phyloP scores from a whole-genome alignment of 2,329 filamentous ascomycete species.

The Trematosphaeria pertusa region DNA sequence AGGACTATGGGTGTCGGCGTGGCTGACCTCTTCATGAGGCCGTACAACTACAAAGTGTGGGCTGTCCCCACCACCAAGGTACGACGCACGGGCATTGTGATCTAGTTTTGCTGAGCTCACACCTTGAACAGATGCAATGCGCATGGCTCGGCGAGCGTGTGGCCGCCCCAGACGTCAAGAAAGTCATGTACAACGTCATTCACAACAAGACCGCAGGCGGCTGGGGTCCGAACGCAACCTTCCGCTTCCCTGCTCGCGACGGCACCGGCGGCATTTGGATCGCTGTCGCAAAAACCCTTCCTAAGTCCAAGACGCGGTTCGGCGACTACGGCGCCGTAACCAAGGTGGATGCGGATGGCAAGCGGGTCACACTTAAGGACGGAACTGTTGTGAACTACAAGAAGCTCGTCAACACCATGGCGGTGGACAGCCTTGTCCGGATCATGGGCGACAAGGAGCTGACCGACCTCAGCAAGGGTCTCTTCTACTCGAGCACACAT shows the following conservation, averaged over 20 bases:
- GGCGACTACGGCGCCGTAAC: constrained; percentile 83
- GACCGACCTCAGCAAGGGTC: constrained; percentile 80
- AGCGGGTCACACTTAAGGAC: constrained; percentile 81
- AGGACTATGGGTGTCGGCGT: constrained; percentile 89
- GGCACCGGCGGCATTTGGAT: constrained; percentile 99
- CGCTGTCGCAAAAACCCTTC: constrained; percentile 90
- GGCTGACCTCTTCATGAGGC: constrained; percentile 96
- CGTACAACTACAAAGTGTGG: constrained; percentile 99
- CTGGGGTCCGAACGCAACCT: constrained; percentile 98
- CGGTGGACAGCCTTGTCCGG: constrained; percentile 86
- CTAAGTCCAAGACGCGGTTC: constrained; percentile 89
- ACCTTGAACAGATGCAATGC: constrained; percentile 84
- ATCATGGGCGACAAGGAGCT: constrained; percentile 88
- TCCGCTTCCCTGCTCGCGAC: constrained; percentile 94
- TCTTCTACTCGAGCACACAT: constrained; percentile 97
- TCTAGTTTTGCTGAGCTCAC: constrained; percentile 7
- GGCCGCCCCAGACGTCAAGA: constrained; percentile 94
- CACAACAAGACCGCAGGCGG: constrained; percentile 94
- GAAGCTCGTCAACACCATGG: constrained; percentile 96
- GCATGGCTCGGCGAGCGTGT: constrained; percentile 98
- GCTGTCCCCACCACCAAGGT: constrained; percentile 97
- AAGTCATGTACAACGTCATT: constrained; percentile 90
- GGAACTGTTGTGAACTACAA: constrained; percentile 90
- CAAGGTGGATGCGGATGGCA: constrained; percentile 85
- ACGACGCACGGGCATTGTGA: constrained; percentile 41